Base-by-base conservation (phyloP, 805 yeast species). In the Candida khao-thaluensis region DNA sequence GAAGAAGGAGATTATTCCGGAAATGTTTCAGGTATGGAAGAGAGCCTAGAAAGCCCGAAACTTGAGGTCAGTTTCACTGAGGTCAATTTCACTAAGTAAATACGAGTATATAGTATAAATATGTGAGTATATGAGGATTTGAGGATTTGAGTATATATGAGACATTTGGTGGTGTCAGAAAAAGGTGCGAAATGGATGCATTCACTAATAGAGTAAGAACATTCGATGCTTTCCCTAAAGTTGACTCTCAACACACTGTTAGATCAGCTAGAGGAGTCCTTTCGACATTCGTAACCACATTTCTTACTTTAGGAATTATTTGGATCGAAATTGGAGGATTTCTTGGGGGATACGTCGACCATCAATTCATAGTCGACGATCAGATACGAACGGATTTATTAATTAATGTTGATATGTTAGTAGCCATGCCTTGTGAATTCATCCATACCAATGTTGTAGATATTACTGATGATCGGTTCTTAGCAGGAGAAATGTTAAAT, bases 241-340 rank as follows among this genome's bases (percentile, higher is more conserved):
- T 69, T 21, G 66, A 63, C 38, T 54, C 71, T 4, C 64, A 65
- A 50, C 89, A 87, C 53, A 74, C 82, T 32, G 83, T 84, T 34
- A 69, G 87, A 47, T 83, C 95, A 1, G 64, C 76, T 20, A 71
- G 93, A 45, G 96, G 96, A 24, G 90, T 93, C 4, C 56, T 77
- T 12, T 77, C 89, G 11, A 81, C 95, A 0, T 49, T 87, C 3
- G 30, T 83, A 34, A 79, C 89, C 11, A 69, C 74, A n/a, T 47
- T 83, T 17, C 70, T 75, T 42, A 74, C 85, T 12, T 52, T 87
- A 11, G 77, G 88, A 53, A 66, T 90, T 25, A 60, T 86, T 5
- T 91, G 95, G 86, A 77, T 86, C 10, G 95, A 90, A 56, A 62
- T 89, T 20, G 95, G 97, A 6, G 82, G 85, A 10, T 86, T 74